Evolutionary conservation across 768 basidiomycete species (phyloP).

Genomic region (button mushroom (Agaricus bisporus)): DNA sequence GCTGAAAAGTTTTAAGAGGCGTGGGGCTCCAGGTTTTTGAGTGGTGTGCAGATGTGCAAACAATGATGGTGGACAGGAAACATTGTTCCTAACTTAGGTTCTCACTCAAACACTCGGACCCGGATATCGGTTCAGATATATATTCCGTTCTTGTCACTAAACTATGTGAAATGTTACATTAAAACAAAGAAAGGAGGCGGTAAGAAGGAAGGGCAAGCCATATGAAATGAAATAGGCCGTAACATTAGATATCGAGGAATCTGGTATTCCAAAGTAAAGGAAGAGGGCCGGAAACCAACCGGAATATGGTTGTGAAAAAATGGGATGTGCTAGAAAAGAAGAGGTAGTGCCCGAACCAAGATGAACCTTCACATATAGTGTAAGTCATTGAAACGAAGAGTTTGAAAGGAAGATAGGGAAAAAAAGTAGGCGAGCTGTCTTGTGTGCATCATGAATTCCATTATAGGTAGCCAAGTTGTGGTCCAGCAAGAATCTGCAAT

Average conservation of each 20-base stretch:
- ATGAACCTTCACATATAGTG: background rate
- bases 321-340: slow-evolving; percentile 4
- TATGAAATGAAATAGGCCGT: background rate
- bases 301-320: background rate
- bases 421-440: slow-evolving; percentile 12
- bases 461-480: too few species aligned
- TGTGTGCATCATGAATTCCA: background rate
- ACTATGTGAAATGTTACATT: slow-evolving; percentile 4
- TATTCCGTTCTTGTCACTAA: background rate
- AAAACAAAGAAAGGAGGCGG: slow-evolving; percentile 10
- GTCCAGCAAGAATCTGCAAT: background rate
- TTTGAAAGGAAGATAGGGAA: slow-evolving; percentile 12
- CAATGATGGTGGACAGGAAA: background rate
- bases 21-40: background rate
- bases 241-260: background rate
- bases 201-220: slow-evolving; percentile 6
- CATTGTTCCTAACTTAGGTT: background rate
- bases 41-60: background rate
- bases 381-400: background rate
- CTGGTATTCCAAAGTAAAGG: background rate
- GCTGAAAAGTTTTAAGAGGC: background rate
- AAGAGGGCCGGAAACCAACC: background rate
- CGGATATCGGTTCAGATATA: background rate
- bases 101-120: background rate
- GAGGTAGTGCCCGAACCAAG: slow-evolving; percentile 14